Percentiles rank a stretch among this genome's conserved stretches.
phyloP scores from a whole-genome alignment of 1,139 yeast genomes.

The Zygotorulaspora mrakii region DNA sequence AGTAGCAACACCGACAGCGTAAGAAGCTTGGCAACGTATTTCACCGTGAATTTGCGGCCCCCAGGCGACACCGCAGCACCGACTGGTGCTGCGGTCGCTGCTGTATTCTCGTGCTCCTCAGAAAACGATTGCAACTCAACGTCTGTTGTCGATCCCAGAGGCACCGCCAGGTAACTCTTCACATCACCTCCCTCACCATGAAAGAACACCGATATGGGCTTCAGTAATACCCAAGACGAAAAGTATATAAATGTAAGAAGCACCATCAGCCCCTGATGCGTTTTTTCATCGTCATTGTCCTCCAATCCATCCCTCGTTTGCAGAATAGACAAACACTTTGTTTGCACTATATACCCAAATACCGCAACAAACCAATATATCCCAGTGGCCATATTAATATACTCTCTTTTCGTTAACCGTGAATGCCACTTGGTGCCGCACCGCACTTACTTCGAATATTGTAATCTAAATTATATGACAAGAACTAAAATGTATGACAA shows the following conservation, averaged over 20 bases:
- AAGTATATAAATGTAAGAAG: slow-evolving; percentile 14
- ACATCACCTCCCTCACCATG: not conserved
- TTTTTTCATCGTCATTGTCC: slow-evolving; percentile 8
- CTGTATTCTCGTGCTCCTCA: slow-evolving; percentile 4
- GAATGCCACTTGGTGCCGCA: no score
- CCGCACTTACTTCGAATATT: no score
- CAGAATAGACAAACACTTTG: slow-evolving; percentile 14
- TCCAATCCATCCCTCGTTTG: slow-evolving; percentile 12
- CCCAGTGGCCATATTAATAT: slow-evolving; percentile 13
- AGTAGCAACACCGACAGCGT: slow-evolving; percentile 14
- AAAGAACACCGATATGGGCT: slow-evolving; percentile 11
- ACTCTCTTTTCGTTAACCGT: slow-evolving; percentile 1
- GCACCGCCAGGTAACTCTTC: slow-evolving; percentile 1
- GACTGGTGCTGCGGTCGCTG: not conserved
- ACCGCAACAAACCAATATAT: slow-evolving; percentile 18
- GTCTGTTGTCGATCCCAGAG: slow-evolving; percentile 8
- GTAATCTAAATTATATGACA: no score
- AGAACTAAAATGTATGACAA: no score
- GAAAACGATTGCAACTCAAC: slow-evolving; percentile 11
- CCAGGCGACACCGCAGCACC: not conserved
- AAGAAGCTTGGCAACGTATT: slow-evolving; percentile 10
- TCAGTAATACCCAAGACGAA: slow-evolving; percentile 14
- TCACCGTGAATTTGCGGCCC: slow-evolving; percentile 2
- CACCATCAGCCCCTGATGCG: slow-evolving; percentile 11
- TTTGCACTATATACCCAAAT: slow-evolving; percentile 16